Conservation (phyloP, 2,329 filamentous ascomycete species). For the Trichoderma arundinaceum region DNA sequence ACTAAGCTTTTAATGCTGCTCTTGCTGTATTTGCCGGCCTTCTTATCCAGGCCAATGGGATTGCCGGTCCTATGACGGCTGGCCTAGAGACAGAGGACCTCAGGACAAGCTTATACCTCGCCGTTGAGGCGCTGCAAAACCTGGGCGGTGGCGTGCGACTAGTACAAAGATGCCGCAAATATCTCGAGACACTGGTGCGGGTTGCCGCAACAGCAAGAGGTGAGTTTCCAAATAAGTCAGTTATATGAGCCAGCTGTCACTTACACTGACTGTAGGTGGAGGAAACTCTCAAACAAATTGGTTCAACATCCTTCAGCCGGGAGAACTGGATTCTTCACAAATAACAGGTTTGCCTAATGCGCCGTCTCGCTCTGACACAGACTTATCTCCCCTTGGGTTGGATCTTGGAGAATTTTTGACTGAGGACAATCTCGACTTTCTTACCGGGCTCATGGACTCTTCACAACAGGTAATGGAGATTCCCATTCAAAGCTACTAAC, state of each 20-base stretch:
- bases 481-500: slow-evolving; percentile 8
- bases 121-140: slow-evolving; percentile 11
- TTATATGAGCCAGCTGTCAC: neutral
- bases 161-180: slow-evolving; percentile 18
- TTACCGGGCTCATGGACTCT: slow-evolving; percentile 15
- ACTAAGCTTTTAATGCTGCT: slow-evolving; percentile 15
- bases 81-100: slow-evolving; percentile 3
- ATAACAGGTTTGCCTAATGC: neutral
- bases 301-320: slow-evolving; percentile 12
- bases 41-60: slow-evolving; percentile 7
- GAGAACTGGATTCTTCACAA: slow-evolving; percentile 2
- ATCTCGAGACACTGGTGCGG: slow-evolving; percentile 17
- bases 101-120: slow-evolving; percentile 3
- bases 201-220: slow-evolving; percentile 15
- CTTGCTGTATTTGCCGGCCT: slow-evolving; percentile 13
- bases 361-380: slow-evolving; percentile 2
- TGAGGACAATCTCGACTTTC: slow-evolving; percentile 16
- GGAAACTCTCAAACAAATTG: slow-evolving; percentile 5
- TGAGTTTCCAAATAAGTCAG: neutral
- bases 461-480: slow-evolving; percentile 16
- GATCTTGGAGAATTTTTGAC: slow-evolving; percentile 24
- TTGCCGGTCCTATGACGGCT: neutral
- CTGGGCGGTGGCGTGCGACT: slow-evolving; percentile 6
- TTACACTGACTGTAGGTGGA: neutral
- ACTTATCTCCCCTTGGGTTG: slow-evolving; percentile 13